Evolutionary conservation across 306 rosid genomes (phyloP).

Genomic region (Sphenostylis stenocarpa): DNA sequence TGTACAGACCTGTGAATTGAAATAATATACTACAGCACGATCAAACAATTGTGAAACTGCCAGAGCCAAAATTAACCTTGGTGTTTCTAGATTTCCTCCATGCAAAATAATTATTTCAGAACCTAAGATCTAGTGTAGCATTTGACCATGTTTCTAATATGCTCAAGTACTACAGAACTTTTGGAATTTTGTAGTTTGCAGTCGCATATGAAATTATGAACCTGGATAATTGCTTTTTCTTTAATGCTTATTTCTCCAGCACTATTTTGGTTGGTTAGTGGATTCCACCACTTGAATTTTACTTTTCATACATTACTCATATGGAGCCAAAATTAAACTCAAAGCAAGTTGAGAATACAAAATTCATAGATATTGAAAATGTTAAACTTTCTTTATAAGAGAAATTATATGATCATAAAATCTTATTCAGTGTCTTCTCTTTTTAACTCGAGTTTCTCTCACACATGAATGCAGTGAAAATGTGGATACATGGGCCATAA

Average conservation of each 20-base stretch:
- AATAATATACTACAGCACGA: not conserved
- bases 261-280: not conserved
- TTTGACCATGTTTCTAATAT: constrained; percentile 7
- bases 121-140: not conserved
- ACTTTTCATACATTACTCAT: not conserved
- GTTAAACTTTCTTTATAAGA: too few relatives aligned
- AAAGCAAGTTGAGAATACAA: not conserved
- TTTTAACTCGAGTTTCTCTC: not conserved
- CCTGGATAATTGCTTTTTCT: not conserved
- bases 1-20: not conserved
- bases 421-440: not conserved
- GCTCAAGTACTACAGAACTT: not conserved
- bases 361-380: not conserved
- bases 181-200: not conserved
- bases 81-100: not conserved
- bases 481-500: constrained; percentile 8
- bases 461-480: not conserved
- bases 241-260: not conserved
- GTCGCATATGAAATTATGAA: not conserved
- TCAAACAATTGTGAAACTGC: not conserved
- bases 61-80: not conserved
- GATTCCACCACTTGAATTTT: constrained; percentile 4
- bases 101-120: not conserved
- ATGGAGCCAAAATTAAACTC: not conserved
- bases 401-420: too few relatives aligned